phyloP scores from a whole-genome alignment of 2,329 filamentous ascomycete genomes.

The Fonsecaea nubica region DNA sequence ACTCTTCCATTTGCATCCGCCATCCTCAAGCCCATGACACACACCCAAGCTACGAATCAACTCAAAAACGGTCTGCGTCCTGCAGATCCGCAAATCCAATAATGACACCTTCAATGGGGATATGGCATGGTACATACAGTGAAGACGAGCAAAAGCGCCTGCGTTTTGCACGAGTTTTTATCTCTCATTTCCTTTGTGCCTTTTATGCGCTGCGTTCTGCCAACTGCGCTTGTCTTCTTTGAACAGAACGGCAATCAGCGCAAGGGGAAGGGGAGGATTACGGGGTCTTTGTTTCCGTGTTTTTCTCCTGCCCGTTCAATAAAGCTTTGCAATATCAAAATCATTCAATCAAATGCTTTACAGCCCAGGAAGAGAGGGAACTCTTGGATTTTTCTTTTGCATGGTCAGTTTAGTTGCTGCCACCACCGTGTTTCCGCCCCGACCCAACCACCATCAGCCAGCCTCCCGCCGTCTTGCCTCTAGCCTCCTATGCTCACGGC shows the following conservation, averaged over 20 bases:
- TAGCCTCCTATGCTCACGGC: too few relatives aligned
- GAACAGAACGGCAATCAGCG: neutral
- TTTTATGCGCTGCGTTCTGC: neutral
- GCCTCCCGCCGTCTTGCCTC: neutral
- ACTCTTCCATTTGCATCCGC: neutral
- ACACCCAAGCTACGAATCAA: neutral
- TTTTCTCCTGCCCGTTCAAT: neutral
- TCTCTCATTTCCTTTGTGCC: neutral
- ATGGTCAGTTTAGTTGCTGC: too few relatives aligned
- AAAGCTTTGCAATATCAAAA: conserved; percentile 4
- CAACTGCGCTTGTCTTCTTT: neutral
- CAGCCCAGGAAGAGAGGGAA: too few relatives aligned
- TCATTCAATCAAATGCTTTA: neutral
- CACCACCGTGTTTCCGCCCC: neutral
- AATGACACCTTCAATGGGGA: neutral
- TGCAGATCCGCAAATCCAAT: neutral
- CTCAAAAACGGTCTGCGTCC: neutral
- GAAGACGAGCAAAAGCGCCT: neutral
- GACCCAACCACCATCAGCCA: too few relatives aligned
- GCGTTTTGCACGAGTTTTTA: conserved; percentile 1
- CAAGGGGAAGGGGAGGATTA: neutral
- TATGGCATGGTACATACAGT: conserved; percentile 7
- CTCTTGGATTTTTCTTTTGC: too few relatives aligned
- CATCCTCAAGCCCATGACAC: neutral
- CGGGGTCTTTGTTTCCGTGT: neutral